Evolutionary conservation across 768 basidiomycete genomes (phyloP), one percentile per base, ranked within the genome.

Genomic region (Hirschioporus abietinus): DNA sequence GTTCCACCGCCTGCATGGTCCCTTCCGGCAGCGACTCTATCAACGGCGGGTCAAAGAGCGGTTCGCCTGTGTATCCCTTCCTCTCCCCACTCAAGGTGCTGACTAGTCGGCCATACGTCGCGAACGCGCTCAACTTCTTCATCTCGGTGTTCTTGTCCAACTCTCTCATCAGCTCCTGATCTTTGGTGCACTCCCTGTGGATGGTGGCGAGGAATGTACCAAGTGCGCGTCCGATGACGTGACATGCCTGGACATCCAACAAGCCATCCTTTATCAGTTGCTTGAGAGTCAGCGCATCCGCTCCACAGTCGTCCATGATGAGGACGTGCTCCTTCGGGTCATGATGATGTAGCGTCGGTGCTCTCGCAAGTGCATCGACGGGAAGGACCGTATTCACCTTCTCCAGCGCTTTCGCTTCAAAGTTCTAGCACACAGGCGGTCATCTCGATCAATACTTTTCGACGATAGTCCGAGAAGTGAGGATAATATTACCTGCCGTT

Each of bases 261-360:
- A 70, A 76, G 5, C 66, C 68, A 35, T 77, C 73, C 35, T 79
- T 72, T 66, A 84, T 71, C 7, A 80, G 66, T 9, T 77, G 71
- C 69, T 85, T 86, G 62, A 85, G 73, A 0, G 78, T 76, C 15
- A 76, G 66, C 26, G 74, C 68, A 23, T 71, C 69, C 35, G 71
- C 72, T 3, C 89, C 88, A 64, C 79, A 80, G 66, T 90, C 89
- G 60, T 88, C 84, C 80, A 90, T 88, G 71, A 90, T 81, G 52
- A 90, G 79, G 17, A 82, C 83, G 67, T 83, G 77, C 10, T 72
- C 78, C 26, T 75, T 76, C 57, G 80, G 72, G 70, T 90, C 88
- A 71, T 84, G 82, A 35, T 78, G 73, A 70, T 83, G 76, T 18
- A 89, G 76, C 7, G 66, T 72, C 1, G 88, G 88, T 4, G 84